These are phyloP conservation scores for Fusarium vanettenii DNA, from an alignment of 2,329 filamentous ascomycete species.

Conservation along the genomic window DNA sequence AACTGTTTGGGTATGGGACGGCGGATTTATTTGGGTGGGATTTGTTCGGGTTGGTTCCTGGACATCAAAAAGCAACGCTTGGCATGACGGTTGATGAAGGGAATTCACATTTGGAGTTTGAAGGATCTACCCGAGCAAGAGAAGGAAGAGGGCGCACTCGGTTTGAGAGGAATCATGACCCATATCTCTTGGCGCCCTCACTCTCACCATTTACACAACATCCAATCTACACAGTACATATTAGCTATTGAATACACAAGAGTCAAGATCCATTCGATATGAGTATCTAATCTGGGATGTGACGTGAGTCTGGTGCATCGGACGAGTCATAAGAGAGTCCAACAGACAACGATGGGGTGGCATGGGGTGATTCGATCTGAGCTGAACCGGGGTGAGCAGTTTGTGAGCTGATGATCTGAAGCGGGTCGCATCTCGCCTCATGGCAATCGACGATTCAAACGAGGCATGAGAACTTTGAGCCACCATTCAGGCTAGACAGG, in stretches of 20 bases:
- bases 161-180: slow-evolving; percentile 13
- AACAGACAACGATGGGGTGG: neutral
- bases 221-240: slow-evolving; percentile 21
- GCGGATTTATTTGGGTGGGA: slow-evolving; percentile 12
- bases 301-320: neutral
- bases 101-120: slow-evolving; percentile 38
- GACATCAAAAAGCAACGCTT: slow-evolving; percentile 38
- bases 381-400: neutral
- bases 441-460: slow-evolving; percentile 1
- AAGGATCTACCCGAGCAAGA: slow-evolving; percentile 18
- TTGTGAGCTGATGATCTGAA: slow-evolving; percentile 2
- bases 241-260: slow-evolving; percentile 29
- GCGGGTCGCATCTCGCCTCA: neutral
- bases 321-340: neutral
- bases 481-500: neutral
- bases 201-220: neutral
- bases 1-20: slow-evolving; percentile 23
- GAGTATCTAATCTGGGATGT: neutral
- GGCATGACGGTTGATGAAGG: slow-evolving; percentile 40
- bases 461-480: neutral
- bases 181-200: slow-evolving; percentile 10
- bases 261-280: slow-evolving; percentile 10
- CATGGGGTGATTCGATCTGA: slow-evolving; percentile 5
- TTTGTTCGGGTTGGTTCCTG: slow-evolving; percentile 20
- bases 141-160: slow-evolving; percentile 16